Conservation (phyloP, 2,329 filamentous ascomycete species). For the Aureobasidium sp. region DNA sequence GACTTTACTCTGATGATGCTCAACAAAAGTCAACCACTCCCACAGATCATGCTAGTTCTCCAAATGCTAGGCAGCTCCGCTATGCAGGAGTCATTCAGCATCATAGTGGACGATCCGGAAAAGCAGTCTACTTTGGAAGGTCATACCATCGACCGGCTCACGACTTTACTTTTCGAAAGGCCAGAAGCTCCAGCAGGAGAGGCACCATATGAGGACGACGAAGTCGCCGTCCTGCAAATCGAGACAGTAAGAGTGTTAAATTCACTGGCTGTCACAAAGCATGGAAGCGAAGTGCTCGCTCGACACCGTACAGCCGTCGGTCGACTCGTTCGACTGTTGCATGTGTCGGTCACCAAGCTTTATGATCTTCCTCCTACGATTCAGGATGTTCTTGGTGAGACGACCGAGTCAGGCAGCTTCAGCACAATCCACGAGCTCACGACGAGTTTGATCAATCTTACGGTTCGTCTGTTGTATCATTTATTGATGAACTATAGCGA, state of each 20-base stretch:
- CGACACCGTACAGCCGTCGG: constrained; percentile 64
- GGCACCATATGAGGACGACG: constrained; percentile 32
- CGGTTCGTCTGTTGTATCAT: constrained; percentile 55
- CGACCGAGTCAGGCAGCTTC: constrained; percentile 16
- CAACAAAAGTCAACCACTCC: constrained; percentile 56
- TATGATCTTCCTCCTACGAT: constrained; percentile 41
- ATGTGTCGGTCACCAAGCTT: constrained; percentile 60
- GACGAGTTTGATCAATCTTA: constrained; percentile 50
- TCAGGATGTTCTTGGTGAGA: constrained; percentile 13
- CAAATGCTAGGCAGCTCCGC: constrained; percentile 61
- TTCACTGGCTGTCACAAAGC: constrained; percentile 55
- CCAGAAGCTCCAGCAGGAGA: constrained; percentile 38
- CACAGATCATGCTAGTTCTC: constrained; percentile 59
- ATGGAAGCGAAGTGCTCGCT: constrained; percentile 60
- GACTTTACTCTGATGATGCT: constrained; percentile 63
- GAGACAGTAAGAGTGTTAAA: constrained; percentile 42
- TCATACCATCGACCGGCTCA: constrained; percentile 55
- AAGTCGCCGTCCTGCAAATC: constrained; percentile 41
- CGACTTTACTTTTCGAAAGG: constrained; percentile 54
- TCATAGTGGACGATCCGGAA: constrained; percentile 47
- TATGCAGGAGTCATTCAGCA: constrained; percentile 58
- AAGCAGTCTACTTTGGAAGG: constrained; percentile 32
- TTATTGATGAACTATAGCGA: constrained; percentile 50
- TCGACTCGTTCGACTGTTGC: constrained; percentile 65
- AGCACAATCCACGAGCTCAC: constrained; percentile 34